Conservation (phyloP, 129 eudicot genomes). For the Helianthus tuberosus region DNA sequence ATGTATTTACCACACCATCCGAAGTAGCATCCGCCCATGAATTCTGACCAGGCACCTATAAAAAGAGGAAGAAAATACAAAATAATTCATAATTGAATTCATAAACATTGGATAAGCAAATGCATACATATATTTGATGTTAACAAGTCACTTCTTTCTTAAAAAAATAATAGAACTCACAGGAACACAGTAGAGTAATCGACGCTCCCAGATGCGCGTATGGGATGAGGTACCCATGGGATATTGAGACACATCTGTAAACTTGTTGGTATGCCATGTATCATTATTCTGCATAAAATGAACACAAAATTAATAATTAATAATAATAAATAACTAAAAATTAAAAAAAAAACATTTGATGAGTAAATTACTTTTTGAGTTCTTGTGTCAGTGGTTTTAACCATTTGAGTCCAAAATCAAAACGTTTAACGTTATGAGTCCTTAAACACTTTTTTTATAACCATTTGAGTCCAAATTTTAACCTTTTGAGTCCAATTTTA, state of each 20-base stretch:
- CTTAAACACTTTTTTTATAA: too few relatives aligned
- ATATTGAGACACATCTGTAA: slow-evolving; percentile 57
- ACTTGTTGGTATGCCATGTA: slow-evolving; percentile 89
- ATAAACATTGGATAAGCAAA: not conserved
- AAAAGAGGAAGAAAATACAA: not conserved
- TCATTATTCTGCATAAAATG: slow-evolving; percentile 45
- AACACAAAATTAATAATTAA: not conserved
- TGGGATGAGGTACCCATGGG: slow-evolving; percentile 58
- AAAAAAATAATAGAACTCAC: slow-evolving; percentile 48
- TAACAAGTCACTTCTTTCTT: not conserved
- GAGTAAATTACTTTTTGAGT: too few relatives aligned
- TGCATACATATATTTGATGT: not conserved
- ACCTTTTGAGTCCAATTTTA: too few relatives aligned
- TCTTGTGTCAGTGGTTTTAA: too few relatives aligned
- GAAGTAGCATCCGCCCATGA: slow-evolving; percentile 61
- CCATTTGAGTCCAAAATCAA: too few relatives aligned
- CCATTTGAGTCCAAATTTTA: too few relatives aligned
- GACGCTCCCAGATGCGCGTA: slow-evolving; percentile 82
- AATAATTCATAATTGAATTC: not conserved
- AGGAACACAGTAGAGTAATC: slow-evolving; percentile 78
- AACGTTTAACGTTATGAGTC: too few relatives aligned
- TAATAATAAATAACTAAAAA: not conserved
- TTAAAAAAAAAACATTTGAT: not conserved
- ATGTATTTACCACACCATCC: slow-evolving; percentile 32
- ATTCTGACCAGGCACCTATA: slow-evolving; percentile 91